Base-by-base conservation (phyloP, 352 stramenopile species). In the Pythium monospermum region DNA sequence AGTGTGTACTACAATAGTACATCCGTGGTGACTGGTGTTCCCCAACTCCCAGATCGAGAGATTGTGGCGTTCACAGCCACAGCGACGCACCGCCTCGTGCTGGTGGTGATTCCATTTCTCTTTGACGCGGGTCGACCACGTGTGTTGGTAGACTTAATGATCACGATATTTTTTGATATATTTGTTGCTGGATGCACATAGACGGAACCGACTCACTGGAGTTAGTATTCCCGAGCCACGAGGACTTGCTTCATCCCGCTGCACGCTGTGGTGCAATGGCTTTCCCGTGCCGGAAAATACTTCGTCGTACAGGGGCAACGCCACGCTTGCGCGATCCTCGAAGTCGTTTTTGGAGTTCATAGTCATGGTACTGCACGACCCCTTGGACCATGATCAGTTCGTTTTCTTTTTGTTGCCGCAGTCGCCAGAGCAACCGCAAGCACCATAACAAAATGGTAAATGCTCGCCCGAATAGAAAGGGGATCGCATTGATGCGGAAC, bases 351-450 rank as follows among this genome's bases (percentile, higher is more conserved):
- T 35, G 25, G 22, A 48, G 13, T 18, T 18, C 40, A 7, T 19
- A 33, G 40, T 47, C 40, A 22, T 47, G 33, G 38, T 54, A 68
- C 26, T 48, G 44, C 6, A 68, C 60, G 0, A 44, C 32, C 2
- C 60, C 60, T 12, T 65, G 41, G 10, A 68, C 48, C 43, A 64
- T 22, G 19, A 68, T 23, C 3, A 68, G 21, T 31, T 61, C 55
- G 21, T 37, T 28, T 6, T 21, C 13, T 6, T 60, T 42, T 16
- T 37, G 31, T 18, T 8, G 33, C 7, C 55, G 37, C 3, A 53
- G n/a, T 1, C 60, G 55, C 49, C 53, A 65, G 21, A 64, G 25
- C 10, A 65, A 25, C n/a, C 60, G 60, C 27, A 49, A 15, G 16
- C 22, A 36, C 49, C 62, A 23, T 21, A 57, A 36, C 31, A 64